Percentiles rank a stretch among this genome's conserved stretches.
These are phyloP conservation scores for Aspergillus homomorphus DNA, from an alignment of 495 filamentous ascomycete genomes.

Conservation along the genomic window DNA sequence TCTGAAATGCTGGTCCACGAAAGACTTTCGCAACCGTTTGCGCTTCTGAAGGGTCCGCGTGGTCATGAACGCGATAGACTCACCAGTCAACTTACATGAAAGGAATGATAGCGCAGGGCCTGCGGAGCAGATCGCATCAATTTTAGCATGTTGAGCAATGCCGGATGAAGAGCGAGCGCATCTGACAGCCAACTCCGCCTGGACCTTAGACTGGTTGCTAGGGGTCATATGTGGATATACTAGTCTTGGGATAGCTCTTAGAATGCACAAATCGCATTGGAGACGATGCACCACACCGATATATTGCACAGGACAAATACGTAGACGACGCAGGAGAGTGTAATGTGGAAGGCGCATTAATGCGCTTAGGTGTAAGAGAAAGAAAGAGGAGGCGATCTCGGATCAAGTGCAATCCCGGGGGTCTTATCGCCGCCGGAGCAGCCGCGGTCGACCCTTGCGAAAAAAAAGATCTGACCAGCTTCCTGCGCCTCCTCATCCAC, in stretches of 20 bases:
- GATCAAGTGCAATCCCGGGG: conserved; percentile 24
- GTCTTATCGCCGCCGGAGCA: conserved; percentile 23
- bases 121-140: not conserved
- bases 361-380: too few species aligned
- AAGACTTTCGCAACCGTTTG: not conserved
- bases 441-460: conserved; percentile 17
- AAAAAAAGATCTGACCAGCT: conserved; percentile 17
- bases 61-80: not conserved
- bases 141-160: not conserved
- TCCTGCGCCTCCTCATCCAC: conserved; percentile 5
- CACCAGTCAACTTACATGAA: not conserved
- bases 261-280: too few species aligned
- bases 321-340: too few species aligned
- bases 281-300: too few species aligned
- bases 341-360: too few species aligned
- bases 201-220: too few species aligned
- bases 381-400: conserved; percentile 17
- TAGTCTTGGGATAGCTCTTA: too few species aligned
- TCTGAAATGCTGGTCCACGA: too few species aligned
- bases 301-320: too few species aligned
- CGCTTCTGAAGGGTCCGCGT: not conserved
- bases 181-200: too few species aligned
- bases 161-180: too few species aligned
- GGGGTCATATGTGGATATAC: too few species aligned
- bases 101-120: not conserved